phyloP scores from a whole-genome alignment of 2,329 filamentous ascomycete species.

The Verticillium nubilum region DNA sequence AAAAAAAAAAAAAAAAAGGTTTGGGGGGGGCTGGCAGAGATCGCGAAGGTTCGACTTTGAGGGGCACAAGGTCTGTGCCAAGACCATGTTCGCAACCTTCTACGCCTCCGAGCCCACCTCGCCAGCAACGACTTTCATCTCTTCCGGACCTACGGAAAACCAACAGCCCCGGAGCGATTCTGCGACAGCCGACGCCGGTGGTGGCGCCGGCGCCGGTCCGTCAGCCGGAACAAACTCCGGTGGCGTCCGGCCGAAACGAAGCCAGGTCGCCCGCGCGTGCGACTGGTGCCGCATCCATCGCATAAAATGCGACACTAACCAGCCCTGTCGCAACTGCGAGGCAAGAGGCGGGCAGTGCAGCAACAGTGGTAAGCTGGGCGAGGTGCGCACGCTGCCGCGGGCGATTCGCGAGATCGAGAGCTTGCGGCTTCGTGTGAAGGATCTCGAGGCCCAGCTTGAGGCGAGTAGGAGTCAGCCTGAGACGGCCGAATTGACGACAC shows the following conservation, averaged over 20 bases:
- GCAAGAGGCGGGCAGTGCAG: conserved; percentile 27
- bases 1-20: too few species aligned
- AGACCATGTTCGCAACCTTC: conserved; percentile 1
- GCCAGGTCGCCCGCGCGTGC: conserved; percentile 24
- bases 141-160: neutral
- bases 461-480: conserved; percentile 4
- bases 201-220: neutral
- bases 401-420: conserved; percentile 29
- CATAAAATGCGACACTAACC: conserved; percentile 33
- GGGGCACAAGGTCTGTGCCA: neutral
- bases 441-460: conserved; percentile 21
- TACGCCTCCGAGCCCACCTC: conserved; percentile 1
- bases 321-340: conserved; percentile 33
- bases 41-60: neutral
- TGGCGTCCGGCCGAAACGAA: conserved; percentile 7
- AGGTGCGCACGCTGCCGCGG: conserved; percentile 22
- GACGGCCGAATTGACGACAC: neutral
- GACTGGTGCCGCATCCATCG: conserved; percentile 34
- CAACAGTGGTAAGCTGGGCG: conserved; percentile 22
- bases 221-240: neutral
- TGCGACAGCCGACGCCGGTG: neutral
- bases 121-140: neutral
- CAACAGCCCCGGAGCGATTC: neutral
- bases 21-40: neutral
- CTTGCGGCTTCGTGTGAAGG: conserved; percentile 21